Evolutionary conservation across 306 rosid species (phyloP).

Genomic region (Sphenostylis stenocarpa): DNA sequence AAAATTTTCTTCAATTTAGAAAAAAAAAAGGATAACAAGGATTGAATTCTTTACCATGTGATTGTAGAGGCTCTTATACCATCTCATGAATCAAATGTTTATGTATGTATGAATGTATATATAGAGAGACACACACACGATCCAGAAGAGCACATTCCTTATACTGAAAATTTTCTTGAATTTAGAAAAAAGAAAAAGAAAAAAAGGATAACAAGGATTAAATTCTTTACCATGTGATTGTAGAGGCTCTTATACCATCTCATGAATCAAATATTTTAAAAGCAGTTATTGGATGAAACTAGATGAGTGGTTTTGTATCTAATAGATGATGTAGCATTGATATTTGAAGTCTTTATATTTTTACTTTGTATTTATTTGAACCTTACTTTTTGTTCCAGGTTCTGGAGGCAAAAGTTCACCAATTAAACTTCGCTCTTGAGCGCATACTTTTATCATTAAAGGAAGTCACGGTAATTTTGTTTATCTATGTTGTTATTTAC

Average conservation of each 20-base stretch:
- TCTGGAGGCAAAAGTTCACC: slow-evolving; percentile 90
- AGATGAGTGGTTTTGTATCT: not conserved
- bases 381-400: slow-evolving; percentile 52
- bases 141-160: too few species aligned
- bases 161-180: too few species aligned
- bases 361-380: slow-evolving; percentile 30
- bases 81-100: too few species aligned
- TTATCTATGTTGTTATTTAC: slow-evolving; percentile 1
- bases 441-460: slow-evolving; percentile 82
- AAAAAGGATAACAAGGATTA: not conserved
- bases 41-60: too few species aligned
- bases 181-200: too few species aligned
- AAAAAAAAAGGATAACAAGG: too few species aligned
- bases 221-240: not conserved
- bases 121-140: too few species aligned
- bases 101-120: too few species aligned
- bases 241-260: not conserved
- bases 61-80: too few species aligned
- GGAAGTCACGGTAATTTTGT: slow-evolving; percentile 64
- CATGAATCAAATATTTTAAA: not conserved
- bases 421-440: slow-evolving; percentile 67
- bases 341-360: not conserved
- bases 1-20: too few species aligned
- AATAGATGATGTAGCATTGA: not conserved
- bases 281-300: not conserved